Evolutionary conservation across 202 grass and related monocot genomes (phyloP).

Genomic region (Schoenoplectus tabernaemontani): DNA sequence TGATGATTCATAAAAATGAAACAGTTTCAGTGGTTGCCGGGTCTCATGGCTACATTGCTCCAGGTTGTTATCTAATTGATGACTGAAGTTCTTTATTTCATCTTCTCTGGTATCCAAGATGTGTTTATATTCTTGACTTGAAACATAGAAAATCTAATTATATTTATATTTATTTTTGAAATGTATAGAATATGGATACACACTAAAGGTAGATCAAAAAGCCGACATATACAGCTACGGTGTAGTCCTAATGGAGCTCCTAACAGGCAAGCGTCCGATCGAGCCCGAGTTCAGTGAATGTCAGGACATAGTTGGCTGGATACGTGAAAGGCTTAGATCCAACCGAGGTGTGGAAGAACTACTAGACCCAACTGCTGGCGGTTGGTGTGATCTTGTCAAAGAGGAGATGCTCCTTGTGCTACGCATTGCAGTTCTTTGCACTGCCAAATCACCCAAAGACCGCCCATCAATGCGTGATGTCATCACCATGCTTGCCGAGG

Average conservation of each 20-base stretch:
- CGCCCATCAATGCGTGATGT: conserved; percentile 84
- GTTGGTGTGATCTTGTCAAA: conserved; percentile 56
- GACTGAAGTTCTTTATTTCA: neutral
- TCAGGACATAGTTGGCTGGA: conserved; percentile 76
- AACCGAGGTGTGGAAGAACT: conserved; percentile 65
- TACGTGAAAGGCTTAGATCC: conserved; percentile 54
- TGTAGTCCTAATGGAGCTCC: conserved; percentile 81
- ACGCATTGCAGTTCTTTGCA: conserved; percentile 76
- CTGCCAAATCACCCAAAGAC: conserved; percentile 78
- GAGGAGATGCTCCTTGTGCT: conserved; percentile 96
- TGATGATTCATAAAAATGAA: conserved; percentile 67
- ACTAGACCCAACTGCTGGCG: conserved; percentile 58
- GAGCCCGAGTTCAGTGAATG: conserved; percentile 69
- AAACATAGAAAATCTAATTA: neutral
- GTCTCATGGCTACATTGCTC: conserved; percentile 91
- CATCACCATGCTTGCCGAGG: conserved; percentile 85
- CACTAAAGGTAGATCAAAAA: conserved; percentile 93
- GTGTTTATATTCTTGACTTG: neutral
- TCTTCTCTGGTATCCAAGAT: too few relatives aligned
- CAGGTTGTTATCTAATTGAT: conserved; percentile 29
- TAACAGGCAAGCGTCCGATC: conserved; percentile 64
- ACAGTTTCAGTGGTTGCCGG: conserved; percentile 82
- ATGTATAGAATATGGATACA: conserved; percentile 77
- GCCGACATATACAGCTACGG: conserved; percentile 98
- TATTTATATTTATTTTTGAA: neutral